Base-by-base conservation (phyloP, 176 grass and related monocot genomes). In the Hordeum marinum region DNA sequence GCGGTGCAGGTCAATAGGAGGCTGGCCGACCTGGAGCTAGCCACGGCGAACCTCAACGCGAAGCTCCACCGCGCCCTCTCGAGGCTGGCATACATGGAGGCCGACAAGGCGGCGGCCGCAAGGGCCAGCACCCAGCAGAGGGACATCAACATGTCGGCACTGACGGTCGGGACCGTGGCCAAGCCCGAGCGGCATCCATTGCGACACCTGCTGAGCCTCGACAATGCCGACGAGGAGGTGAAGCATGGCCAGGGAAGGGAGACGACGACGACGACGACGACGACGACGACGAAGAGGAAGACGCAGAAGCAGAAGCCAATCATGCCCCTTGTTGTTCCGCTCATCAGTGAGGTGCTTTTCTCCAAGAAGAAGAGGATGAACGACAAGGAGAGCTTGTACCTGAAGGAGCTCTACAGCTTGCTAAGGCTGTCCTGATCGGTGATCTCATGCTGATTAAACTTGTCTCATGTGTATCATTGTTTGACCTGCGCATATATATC, bases 301-400 rank as follows among this genome's bases (percentile, higher is more conserved):
- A 23, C 36, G 82, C 85, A 77, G 79, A 90, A 98, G 93, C 83
- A 83, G 80, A 98, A 95, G 75, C 91, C 96, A 7, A 90, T 98
- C 41, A 78, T 98, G 67, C 96, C 93, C 4, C 87, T 90, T 12
- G 35, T 90, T 45, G 60, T 80, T 4, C 89, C 89, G 4, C 80
- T 95, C 15, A 63, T 95, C 61, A 83, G 34, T 17, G 89, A 82
- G 78, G 40, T 93, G 46, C n/a, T 92, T 0, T 98, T 95, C 76
- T 85, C 87, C 2, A 94, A 64, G 83, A 90, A 83, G 82, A 91
- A 62, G 82, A 88, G 17, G 80, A 77, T 10, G 9, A 86, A 90
- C 26, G 82, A 90, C 40, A 92, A 70, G 72, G 81, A 92, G 65
- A 83, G 90, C 36, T 17, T 86, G 29, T 94, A 92, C 66, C 72